Evolutionary conservation across 805 yeast species (phyloP).

Genomic region (Saturnispora sanitii): DNA sequence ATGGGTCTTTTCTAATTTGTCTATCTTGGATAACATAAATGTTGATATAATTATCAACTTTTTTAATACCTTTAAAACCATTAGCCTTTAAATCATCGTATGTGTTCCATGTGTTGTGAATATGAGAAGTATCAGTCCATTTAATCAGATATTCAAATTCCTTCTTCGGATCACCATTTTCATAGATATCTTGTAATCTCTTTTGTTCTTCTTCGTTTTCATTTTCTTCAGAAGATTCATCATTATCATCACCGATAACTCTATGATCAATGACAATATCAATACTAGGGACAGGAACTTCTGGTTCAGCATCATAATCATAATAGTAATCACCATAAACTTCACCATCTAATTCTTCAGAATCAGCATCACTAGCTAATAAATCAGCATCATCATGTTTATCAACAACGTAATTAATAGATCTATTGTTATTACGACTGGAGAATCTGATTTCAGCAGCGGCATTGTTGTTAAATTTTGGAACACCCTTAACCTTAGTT

Average conservation of each 20-base stretch:
- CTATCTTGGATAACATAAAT: constrained; percentile 64
- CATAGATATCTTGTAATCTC: constrained; percentile 14
- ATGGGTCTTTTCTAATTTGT: constrained; percentile 69
- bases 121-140: constrained; percentile 82
- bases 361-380: constrained; percentile 35
- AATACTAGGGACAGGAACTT: constrained; percentile 20
- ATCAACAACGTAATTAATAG: constrained; percentile 68
- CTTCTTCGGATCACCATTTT: constrained; percentile 39
- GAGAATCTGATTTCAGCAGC: constrained; percentile 48
- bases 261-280: constrained; percentile 47
- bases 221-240: constrained; percentile 26
- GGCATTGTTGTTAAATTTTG: neutral
- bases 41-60: constrained; percentile 82
- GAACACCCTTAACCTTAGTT: constrained; percentile 12
- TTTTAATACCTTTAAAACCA: constrained; percentile 63
- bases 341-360: constrained; percentile 20
- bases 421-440: constrained; percentile 51
- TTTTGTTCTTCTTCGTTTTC: constrained; percentile 24
- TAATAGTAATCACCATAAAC: constrained; percentile 21
- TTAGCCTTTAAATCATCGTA: constrained; percentile 39
- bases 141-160: constrained; percentile 59
- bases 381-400: constrained; percentile 49
- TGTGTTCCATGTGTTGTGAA: constrained; percentile 92
- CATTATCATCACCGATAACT: constrained; percentile 25
- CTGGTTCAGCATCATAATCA: constrained; percentile 13